These are phyloP conservation scores for Neurospora sp. DNA, from an alignment of 495 filamentous ascomycete genomes.

Conservation along the genomic window DNA sequence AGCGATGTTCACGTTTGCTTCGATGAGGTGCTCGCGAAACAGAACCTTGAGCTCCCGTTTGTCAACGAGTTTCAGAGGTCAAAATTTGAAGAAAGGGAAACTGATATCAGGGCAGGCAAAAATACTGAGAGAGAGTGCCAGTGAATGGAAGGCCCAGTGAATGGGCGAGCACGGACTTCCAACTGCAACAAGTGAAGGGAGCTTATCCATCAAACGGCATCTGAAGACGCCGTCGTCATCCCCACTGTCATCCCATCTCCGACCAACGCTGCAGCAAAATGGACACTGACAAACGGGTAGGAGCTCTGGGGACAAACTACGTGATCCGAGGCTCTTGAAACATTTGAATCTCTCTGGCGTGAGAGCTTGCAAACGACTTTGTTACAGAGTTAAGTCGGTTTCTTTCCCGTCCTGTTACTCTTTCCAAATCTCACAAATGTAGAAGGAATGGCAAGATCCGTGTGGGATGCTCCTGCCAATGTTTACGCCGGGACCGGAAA, in stretches of 20 bases:
- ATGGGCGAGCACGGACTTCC: neutral
- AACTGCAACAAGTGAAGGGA: neutral
- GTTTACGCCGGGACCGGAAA: neutral
- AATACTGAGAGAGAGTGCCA: neutral
- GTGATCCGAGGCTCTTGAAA: neutral
- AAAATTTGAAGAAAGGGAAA: neutral
- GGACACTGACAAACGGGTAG: neutral
- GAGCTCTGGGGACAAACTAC: neutral
- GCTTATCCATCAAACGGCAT: neutral
- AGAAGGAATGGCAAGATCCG: neutral
- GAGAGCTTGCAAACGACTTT: neutral
- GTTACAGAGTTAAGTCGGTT: neutral
- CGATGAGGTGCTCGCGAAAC: neutral
- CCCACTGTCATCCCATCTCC: neutral
- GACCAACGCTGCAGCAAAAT: neutral
- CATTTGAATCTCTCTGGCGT: neutral
- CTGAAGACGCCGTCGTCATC: neutral
- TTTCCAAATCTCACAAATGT: neutral
- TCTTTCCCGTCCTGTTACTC: neutral
- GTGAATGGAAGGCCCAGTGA: neutral
- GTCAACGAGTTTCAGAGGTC: neutral
- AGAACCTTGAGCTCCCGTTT: neutral
- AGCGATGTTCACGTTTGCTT: neutral
- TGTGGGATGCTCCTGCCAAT: neutral
- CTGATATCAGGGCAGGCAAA: neutral